Evolutionary conservation across 148 eudicot genomes (phyloP).

Genomic region (Rhododendron kiyosumense): DNA sequence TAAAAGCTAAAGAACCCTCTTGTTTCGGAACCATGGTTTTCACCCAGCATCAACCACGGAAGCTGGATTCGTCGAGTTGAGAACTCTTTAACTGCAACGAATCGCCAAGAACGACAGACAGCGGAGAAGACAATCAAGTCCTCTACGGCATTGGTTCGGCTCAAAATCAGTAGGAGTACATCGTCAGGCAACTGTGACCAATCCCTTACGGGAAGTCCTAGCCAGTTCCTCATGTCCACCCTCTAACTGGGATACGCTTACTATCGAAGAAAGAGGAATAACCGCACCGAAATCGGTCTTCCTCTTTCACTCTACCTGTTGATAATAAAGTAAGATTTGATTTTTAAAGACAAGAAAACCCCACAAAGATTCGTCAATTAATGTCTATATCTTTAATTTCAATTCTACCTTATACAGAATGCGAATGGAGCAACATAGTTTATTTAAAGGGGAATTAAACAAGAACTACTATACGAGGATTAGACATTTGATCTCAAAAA

Average conservation of each 20-base stretch:
- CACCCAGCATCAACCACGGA: conserved; percentile 17
- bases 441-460: not conserved
- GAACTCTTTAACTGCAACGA: conserved; percentile 12
- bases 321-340: not conserved
- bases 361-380: not conserved
- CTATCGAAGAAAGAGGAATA: not conserved
- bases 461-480: not conserved
- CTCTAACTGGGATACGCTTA: not conserved
- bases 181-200: conserved; percentile 18
- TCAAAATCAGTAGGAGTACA: conserved; percentile 12
- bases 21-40: conserved; percentile 4
- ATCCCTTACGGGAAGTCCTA: conserved; percentile 7
- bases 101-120: conserved; percentile 17
- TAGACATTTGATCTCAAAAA: not conserved
- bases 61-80: conserved; percentile 5
- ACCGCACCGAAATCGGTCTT: not conserved
- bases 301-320: not conserved
- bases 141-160: conserved; percentile 12
- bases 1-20: conserved; percentile 13
- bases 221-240: conserved; percentile 8
- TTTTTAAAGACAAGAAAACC: not conserved
- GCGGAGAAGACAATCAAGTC: conserved; percentile 12
- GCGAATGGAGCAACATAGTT: not conserved
- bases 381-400: not conserved
- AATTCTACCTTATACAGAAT: not conserved